phyloP scores from a whole-genome alignment of 805 yeast species.

The Candida vartiovaarae region DNA sequence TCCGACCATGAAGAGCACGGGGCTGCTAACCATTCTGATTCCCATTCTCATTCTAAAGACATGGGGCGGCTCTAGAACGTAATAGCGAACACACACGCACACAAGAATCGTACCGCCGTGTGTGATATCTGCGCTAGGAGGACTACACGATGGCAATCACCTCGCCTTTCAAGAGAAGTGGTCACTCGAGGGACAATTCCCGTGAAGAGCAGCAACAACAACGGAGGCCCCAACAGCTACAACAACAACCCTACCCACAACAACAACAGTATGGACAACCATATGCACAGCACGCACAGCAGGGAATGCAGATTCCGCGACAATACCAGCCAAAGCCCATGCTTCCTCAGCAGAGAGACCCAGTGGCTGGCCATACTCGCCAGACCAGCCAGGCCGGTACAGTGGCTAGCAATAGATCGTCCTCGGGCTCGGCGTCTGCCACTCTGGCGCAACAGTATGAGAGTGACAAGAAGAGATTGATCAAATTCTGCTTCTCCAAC shows the following conservation, averaged over 20 bases:
- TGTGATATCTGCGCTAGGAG: too few species aligned
- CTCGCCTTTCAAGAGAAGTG: conserved; percentile 29
- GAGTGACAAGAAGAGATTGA: conserved; percentile 42
- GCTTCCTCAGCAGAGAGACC: background rate
- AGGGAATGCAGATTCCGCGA: conserved; percentile 2
- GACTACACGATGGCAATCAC: conserved; percentile 22
- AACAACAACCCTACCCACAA: background rate
- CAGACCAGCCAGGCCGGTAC: conserved; percentile 25
- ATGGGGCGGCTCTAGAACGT: too few species aligned
- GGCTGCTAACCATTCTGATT: too few species aligned
- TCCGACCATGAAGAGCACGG: too few species aligned
- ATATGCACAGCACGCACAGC: background rate
- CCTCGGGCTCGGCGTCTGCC: conserved; percentile 24
- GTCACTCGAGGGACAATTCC: conserved; percentile 28
- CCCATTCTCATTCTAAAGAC: too few species aligned
- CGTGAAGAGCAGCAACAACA: conserved; percentile 18
- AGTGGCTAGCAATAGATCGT: conserved; percentile 20
- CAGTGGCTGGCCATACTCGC: background rate
- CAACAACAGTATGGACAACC: background rate
- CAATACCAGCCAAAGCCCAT: background rate
- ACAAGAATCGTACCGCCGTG: too few species aligned
- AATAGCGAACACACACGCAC: too few species aligned
- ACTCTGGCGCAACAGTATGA: conserved; percentile 52
- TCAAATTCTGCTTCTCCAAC: conserved; percentile 42
- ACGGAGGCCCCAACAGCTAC: background rate